A percentile compares a stretch with the other conserved stretches of the same genome.
These are phyloP conservation scores for Melanopsichium pennsylvanicum DNA, from an alignment of 1,284 basidiomycete genomes.

Conservation along the genomic window DNA sequence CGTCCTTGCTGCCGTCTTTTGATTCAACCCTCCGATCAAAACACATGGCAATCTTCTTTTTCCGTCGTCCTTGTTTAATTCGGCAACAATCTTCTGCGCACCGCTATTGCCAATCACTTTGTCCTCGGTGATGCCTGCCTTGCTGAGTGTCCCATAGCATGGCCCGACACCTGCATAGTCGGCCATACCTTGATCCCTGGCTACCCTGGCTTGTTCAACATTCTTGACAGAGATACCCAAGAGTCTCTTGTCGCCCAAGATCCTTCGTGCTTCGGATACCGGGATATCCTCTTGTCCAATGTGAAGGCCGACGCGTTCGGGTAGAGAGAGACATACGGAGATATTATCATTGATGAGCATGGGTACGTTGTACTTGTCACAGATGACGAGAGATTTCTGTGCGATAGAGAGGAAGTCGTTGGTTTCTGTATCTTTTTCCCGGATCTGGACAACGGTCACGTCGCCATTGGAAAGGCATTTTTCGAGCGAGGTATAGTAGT, in stretches of 20 bases:
- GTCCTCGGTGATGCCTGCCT: conserved; percentile 60
- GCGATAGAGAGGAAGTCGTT: conserved; percentile 80
- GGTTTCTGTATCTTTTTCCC: conserved; percentile 51
- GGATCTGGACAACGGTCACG: conserved; percentile 81
- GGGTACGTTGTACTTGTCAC: conserved; percentile 81
- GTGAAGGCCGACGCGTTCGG: conserved; percentile 79
- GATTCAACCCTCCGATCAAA: conserved; percentile 62
- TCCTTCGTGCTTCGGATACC: conserved; percentile 71
- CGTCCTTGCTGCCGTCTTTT: conserved; percentile 53
- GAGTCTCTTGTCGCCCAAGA: conserved; percentile 75
- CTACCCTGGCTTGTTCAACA: conserved; percentile 44
- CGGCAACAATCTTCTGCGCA: conserved; percentile 45
- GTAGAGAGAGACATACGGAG: conserved; percentile 52
- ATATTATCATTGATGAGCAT: conserved; percentile 78
- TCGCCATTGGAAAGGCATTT: conserved; percentile 83
- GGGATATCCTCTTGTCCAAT: conserved; percentile 91
- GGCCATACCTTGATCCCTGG: conserved; percentile 64
- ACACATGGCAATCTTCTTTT: conserved; percentile 54
- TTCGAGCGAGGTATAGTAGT: conserved; percentile 80
- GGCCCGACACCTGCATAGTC: conserved; percentile 88
- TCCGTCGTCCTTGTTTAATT: conserved; percentile 13
- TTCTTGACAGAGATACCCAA: conserved; percentile 85
- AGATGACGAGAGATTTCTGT: conserved; percentile 75
- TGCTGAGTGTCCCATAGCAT: conserved; percentile 65
- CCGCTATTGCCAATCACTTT: conserved; percentile 53